A percentile compares a stretch with the other conserved stretches of the same genome.
These are phyloP conservation scores for Ophiostoma pallidulum DNA, from an alignment of 2,329 filamentous ascomycete genomes.

Conservation along the genomic window DNA sequence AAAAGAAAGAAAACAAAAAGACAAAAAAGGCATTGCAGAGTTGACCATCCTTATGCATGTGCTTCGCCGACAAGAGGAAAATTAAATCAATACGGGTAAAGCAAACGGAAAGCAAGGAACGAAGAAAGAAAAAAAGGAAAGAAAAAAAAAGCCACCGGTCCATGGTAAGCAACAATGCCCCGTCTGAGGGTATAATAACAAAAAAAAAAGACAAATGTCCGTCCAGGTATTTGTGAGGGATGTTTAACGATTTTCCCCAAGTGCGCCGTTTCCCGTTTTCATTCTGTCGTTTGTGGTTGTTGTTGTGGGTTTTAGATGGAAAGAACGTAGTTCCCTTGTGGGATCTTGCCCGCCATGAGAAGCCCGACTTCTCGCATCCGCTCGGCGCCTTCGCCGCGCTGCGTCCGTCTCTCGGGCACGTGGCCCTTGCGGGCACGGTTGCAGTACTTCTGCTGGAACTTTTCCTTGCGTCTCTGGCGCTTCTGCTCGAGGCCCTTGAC, in stretches of 20 bases:
- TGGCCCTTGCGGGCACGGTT: conserved; percentile 67
- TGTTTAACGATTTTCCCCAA: no score
- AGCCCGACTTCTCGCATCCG: conserved; percentile 89
- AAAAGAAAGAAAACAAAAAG: no score
- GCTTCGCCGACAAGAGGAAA: no score
- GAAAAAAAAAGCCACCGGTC: not conserved
- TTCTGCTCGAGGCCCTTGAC: conserved; percentile 94
- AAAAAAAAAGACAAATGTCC: not conserved
- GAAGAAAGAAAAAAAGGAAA: conserved; percentile 5
- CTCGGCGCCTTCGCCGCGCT: conserved; percentile 80
- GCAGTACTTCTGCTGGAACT: conserved; percentile 82
- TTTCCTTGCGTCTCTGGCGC: conserved; percentile 84
- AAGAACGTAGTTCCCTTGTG: conserved; percentile 66
- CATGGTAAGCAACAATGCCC: not conserved
- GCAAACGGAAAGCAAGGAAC: conserved; percentile 7
- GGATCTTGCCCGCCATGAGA: conserved; percentile 72
- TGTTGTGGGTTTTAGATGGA: conserved; percentile 45
- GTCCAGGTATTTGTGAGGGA: no score
- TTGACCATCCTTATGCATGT: conserved; percentile 5
- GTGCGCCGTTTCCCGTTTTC: conserved; percentile 1
- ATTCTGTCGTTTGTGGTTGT: not conserved
- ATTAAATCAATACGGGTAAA: no score
- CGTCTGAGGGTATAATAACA: not conserved
- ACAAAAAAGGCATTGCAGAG: not conserved
- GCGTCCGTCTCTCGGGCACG: conserved; percentile 53